Evolutionary conservation across 768 basidiomycete species (phyloP), one percentile per base, ranked within the genome.

Genomic region (button mushroom (Agaricus bisporus)): DNA sequence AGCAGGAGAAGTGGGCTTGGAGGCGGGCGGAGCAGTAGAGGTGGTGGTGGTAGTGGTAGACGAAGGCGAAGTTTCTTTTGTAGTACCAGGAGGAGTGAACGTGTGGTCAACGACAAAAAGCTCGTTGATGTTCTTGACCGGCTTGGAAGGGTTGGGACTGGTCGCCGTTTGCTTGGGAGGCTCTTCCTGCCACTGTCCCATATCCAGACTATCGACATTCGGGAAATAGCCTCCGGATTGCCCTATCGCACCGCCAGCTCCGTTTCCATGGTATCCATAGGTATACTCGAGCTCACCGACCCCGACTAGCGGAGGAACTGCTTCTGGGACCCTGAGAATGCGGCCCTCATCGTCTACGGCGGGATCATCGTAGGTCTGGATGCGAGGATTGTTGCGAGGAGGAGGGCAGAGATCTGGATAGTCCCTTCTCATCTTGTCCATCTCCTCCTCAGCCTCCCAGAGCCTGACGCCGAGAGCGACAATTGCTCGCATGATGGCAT

Each of bases 401-500:
- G 38, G 38, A 15, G 38, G 38, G 12, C 38, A 39, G 38, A 39
- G 38, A 39, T 56, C 43, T 4, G 49, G 49, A 36, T 49, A 45
- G 36, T 48, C 43, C 9, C 22, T 25, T 2, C 39, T 35, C 17
- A 48, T 36, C 20, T 41, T 29, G 7, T 50, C 36, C 4, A 59
- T 51, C 32, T 52, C 59, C 14, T 80, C 75, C 59, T 83, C 82
- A 4, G 80, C 79, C n/a, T 71, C 72, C 63, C 76, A 74, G 75
- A 83, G 78, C 58, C 82, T 70, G 41, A 73, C 69, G 1, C 77
- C 80, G 49, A 85, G 67, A 29, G 70, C 70, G 25, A 70, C 69
- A 54, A 85, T 70, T 15, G 74, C 76, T 45, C 77, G 74, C 28
- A 79, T 65, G 60, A 85, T 81, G 56, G 70, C 68, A 41, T 82